Conservation (phyloP, 805 yeast genomes). For the Ogataea zsoltii region DNA sequence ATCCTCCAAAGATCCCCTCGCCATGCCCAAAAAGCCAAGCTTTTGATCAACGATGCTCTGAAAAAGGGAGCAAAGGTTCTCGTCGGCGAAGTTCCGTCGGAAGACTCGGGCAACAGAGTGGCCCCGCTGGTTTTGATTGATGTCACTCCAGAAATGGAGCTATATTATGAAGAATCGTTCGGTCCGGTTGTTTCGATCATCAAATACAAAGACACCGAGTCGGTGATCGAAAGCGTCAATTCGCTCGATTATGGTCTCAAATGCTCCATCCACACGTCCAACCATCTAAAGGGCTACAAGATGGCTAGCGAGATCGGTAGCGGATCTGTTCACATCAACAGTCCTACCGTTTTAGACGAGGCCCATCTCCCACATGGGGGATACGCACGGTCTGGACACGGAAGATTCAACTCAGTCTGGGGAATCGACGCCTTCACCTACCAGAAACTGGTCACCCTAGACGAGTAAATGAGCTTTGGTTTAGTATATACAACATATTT, state of each 20-base stretch:
- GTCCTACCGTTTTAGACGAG: constrained; percentile 26
- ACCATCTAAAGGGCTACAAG: constrained; percentile 36
- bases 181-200: constrained; percentile 43
- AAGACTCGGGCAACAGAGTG: constrained; percentile 1
- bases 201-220: constrained; percentile 26
- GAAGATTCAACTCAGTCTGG: constrained; percentile 46
- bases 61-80: constrained; percentile 39
- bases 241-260: constrained; percentile 39
- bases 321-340: constrained; percentile 35
- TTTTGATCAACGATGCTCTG: constrained; percentile 39
- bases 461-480: constrained; percentile 23
- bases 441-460: constrained; percentile 41
- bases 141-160: constrained; percentile 33
- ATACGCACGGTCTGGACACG: constrained; percentile 42
- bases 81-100: constrained; percentile 12
- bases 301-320: constrained; percentile 37
- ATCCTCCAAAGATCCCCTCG: constrained; percentile 33
- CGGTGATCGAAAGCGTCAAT: constrained; percentile 31
- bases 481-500: constrained; percentile 5
- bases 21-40: constrained; percentile 26
- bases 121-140: constrained; percentile 37
- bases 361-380: constrained; percentile 47
- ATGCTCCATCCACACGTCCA: constrained; percentile 42
- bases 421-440: constrained; percentile 44
- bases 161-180: constrained; percentile 39